Percentiles rank a stretch among this genome's conserved stretches.
These are phyloP conservation scores for Pseudopyrenochaeta lycopersici DNA, from an alignment of 2,329 filamentous ascomycete species.

Conservation along the genomic window DNA sequence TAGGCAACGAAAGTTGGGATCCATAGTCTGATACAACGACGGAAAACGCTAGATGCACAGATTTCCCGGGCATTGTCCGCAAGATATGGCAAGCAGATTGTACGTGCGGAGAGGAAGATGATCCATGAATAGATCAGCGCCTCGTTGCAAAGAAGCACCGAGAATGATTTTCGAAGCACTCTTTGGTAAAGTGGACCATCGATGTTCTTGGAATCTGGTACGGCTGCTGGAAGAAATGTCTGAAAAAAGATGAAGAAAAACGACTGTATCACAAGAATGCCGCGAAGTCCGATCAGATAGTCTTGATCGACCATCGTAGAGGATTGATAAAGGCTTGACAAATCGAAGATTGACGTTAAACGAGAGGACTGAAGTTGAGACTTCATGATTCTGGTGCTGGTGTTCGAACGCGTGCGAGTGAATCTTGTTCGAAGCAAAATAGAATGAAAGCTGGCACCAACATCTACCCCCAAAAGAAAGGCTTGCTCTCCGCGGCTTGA, in stretches of 20 bases:
- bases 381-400: constrained; percentile 23
- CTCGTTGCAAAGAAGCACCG: constrained; percentile 57
- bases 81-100: constrained; percentile 55
- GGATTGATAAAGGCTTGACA: constrained; percentile 14
- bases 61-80: constrained; percentile 42
- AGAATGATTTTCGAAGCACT: constrained; percentile 55
- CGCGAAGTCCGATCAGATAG: constrained; percentile 56
- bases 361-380: constrained; percentile 21
- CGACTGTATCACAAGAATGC: constrained; percentile 54
- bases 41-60: constrained; percentile 53
- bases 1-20: constrained; percentile 53
- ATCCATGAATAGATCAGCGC: constrained; percentile 57
- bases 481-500: background rate
- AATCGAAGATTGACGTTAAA: constrained; percentile 21
- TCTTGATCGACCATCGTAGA: constrained; percentile 31
- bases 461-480: background rate
- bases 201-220: constrained; percentile 46
- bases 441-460: background rate
- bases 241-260: constrained; percentile 58
- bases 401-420: background rate
- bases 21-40: constrained; percentile 54
- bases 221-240: constrained; percentile 55
- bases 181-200: constrained; percentile 52
- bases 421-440: background rate
- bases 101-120: constrained; percentile 57